These are phyloP conservation scores for Isabelozyma heimii DNA, from an alignment of 805 yeast species.

Conservation along the genomic window DNA sequence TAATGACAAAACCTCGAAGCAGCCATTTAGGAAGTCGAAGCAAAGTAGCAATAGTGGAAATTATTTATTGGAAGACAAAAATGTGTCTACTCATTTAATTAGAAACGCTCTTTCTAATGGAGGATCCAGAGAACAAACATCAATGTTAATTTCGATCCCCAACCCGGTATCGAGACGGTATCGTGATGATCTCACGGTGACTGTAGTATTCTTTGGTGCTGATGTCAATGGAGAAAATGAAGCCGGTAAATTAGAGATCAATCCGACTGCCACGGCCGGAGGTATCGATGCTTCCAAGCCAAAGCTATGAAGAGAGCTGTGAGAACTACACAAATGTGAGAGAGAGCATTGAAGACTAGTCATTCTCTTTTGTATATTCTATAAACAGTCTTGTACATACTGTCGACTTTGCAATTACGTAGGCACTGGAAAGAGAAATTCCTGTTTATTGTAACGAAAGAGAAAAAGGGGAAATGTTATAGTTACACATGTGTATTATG, in stretches of 20 bases:
- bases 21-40: conserved; percentile 63
- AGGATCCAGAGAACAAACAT: conserved; percentile 82
- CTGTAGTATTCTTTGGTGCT: conserved; percentile 89
- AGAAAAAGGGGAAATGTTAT: no score
- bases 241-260: conserved; percentile 52
- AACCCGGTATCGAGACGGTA: conserved; percentile 87
- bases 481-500: no score
- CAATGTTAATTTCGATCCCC: conserved; percentile 87
- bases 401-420: neutral
- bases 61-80: conserved; percentile 73
- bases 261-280: conserved; percentile 57
- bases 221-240: conserved; percentile 40
- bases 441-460: no score
- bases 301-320: conserved; percentile 32
- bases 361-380: neutral
- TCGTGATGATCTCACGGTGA: conserved; percentile 94
- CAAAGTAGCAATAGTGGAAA: conserved; percentile 27
- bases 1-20: conserved; percentile 59
- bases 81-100: conserved; percentile 89
- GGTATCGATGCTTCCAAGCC: conserved; percentile 48
- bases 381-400: neutral
- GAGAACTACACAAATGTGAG: neutral
- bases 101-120: conserved; percentile 89
- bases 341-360: neutral
- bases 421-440: no score